Evolutionary conservation across 148 eudicot species (phyloP).

Genomic region (Arctostaphylos glauca): DNA sequence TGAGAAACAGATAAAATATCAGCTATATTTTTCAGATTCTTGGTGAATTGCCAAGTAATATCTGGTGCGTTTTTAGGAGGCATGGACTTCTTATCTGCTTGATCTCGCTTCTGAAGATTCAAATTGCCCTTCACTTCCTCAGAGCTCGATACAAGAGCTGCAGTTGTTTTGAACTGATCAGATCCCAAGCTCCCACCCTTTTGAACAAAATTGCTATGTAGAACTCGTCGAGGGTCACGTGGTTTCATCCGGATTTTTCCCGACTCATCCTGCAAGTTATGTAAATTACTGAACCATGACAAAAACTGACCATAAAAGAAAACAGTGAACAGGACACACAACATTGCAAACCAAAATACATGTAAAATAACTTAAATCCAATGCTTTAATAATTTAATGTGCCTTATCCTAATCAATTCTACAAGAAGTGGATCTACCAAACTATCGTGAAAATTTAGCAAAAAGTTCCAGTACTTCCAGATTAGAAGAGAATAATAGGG

Average conservation of each 20-base stretch:
- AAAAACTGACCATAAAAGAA: background rate
- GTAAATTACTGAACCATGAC: conserved; percentile 20
- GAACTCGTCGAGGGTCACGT: conserved; percentile 92
- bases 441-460: background rate
- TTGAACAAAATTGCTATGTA: conserved; percentile 41
- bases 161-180: conserved; percentile 42
- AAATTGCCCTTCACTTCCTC: conserved; percentile 38
- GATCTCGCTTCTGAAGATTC: conserved; percentile 41
- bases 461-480: background rate
- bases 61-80: conserved; percentile 56
- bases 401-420: background rate
- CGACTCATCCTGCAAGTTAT: conserved; percentile 59
- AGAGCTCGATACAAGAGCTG: conserved; percentile 20
- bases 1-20: conserved; percentile 56
- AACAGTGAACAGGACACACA: background rate
- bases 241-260: conserved; percentile 87
- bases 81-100: conserved; percentile 32
- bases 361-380: background rate
- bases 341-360: background rate
- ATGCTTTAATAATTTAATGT: background rate
- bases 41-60: conserved; percentile 66
- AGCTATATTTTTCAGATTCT: conserved; percentile 72
- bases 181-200: conserved; percentile 36
- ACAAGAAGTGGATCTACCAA: background rate
- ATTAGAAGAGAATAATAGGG: background rate